These are phyloP conservation scores for Blastobotrys ciferrii DNA, from an alignment of 1,139 yeast species.

Conservation along the genomic window DNA sequence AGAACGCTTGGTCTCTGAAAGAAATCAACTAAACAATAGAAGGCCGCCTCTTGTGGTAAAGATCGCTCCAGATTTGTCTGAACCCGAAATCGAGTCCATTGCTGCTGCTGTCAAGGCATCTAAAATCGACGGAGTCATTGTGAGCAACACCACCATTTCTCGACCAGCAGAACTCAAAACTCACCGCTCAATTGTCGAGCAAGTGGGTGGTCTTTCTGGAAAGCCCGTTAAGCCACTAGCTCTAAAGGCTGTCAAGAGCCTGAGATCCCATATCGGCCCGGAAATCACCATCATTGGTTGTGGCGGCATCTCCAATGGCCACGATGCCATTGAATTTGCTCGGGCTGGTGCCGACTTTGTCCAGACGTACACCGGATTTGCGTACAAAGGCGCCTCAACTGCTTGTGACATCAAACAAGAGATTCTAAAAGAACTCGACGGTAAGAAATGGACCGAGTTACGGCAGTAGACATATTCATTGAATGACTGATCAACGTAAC, in stretches of 20 bases:
- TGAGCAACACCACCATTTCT: constrained; percentile 86
- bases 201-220: constrained; percentile 91
- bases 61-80: constrained; percentile 89
- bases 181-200: constrained; percentile 44
- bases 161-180: constrained; percentile 64
- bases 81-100: constrained; percentile 76
- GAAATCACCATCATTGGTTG: constrained; percentile 82
- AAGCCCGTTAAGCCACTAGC: constrained; percentile 84
- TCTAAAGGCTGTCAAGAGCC: constrained; percentile 62
- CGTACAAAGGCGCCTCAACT: constrained; percentile 89
- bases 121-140: constrained; percentile 84
- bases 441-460: constrained; percentile 69
- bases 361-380: constrained; percentile 85
- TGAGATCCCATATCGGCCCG: constrained; percentile 75
- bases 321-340: constrained; percentile 88
- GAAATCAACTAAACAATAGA: constrained; percentile 33
- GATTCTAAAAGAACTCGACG: constrained; percentile 63
- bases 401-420: constrained; percentile 78
- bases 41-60: constrained; percentile 74
- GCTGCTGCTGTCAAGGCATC: constrained; percentile 77
- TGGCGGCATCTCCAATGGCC: constrained; percentile 85
- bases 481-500: neutral
- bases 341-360: constrained; percentile 90
- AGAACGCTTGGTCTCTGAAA: constrained; percentile 44
- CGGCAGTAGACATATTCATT: neutral